Base-by-base conservation (phyloP, 306 rosid species). In the Purshia tridentata region DNA sequence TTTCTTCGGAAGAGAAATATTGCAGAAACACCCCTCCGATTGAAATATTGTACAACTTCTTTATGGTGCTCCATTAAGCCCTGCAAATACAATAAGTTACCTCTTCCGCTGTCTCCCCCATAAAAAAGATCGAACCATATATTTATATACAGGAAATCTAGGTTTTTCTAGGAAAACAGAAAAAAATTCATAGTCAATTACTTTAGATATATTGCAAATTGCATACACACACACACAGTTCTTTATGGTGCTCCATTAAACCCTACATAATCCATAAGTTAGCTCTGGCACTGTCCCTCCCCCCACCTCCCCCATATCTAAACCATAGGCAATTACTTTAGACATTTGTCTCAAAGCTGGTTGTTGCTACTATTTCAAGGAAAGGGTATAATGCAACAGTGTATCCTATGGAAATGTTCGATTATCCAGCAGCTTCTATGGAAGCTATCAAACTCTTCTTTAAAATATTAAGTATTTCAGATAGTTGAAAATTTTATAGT, bases 1-100 rank as follows among this genome's bases (percentile, higher is more conserved):
- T 91, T 94, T 87, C 84, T 86, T 65, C 97, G 87, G 57, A 89
- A 91, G 74, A 94, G 90, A 86, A 87, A 91, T 76, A 94, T 89
- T 52, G 88, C 86, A 66, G 96, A 89, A 74, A 94, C 89, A 4
- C 88, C 87, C 75, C 86, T 88, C 14, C 55, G 84, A 75, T 83
- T 86, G 81, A 94, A 94, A 87, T 94, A 91, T 6, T 94, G 91
- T 22, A 78, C 90, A 75, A 94, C 77, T 69, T 86, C 92, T 66
- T 73, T 71, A 78, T 88, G 98, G 77, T 89, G 86, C 83, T 88
- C 96, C 88, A 91, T 77, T 81, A 91, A 72, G 41, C 98, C 98
- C 93, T 94, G 86, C 84, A 84, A 15, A 70, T 77, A 70, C 60
- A 35, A 75, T 59, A 37, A 47, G 60, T 80, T 74, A 41, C 78